A percentile compares a stretch with the other conserved stretches of the same genome.
Conservation (phyloP, 2,329 filamentous ascomycete genomes). For the Colletotrichum limetticola region DNA sequence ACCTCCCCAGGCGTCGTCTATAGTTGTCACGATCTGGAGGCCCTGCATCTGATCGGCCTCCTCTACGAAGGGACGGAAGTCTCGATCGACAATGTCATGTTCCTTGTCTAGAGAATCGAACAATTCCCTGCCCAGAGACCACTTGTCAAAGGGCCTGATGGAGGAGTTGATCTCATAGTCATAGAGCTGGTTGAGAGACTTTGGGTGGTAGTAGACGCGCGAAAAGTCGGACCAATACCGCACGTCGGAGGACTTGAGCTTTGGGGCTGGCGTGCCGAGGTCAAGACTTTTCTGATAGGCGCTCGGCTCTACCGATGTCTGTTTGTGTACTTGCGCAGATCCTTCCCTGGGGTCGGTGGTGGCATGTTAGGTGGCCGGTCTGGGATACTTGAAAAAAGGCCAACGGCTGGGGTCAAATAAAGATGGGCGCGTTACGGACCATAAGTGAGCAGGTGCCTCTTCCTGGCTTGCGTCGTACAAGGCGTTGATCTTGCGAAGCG, state of each 20-base stretch:
- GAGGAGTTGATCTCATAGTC: conserved; percentile 87
- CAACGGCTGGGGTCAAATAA: background rate
- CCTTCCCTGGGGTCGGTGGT: conserved; percentile 64
- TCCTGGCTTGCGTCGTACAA: conserved; percentile 73
- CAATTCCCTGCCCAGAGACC: conserved; percentile 77
- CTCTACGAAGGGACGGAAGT: conserved; percentile 87
- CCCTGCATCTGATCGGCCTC: conserved; percentile 94
- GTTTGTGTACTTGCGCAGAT: conserved; percentile 73
- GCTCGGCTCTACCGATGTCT: conserved; percentile 74
- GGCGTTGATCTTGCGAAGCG: conserved; percentile 86
- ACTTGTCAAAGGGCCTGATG: conserved; percentile 85
- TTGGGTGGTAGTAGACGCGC: conserved; percentile 90
- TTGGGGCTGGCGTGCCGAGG: conserved; percentile 70
- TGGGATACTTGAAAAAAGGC: background rate
- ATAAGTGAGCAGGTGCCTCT: conserved; percentile 42
- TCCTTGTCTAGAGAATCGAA: conserved; percentile 80
- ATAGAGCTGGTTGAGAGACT: conserved; percentile 85
- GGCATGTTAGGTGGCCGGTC: background rate
- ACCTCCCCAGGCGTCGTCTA: conserved; percentile 85
- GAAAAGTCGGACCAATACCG: conserved; percentile 98
- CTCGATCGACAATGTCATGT: conserved; percentile 89
- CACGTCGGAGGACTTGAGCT: conserved; percentile 76
- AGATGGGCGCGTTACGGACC: conserved; percentile 39
- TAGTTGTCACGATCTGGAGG: conserved; percentile 78
- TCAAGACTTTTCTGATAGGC: conserved; percentile 86